These are phyloP conservation scores for Salix suchowensis DNA, from an alignment of 345 rosid genomes.

Conservation along the genomic window DNA sequence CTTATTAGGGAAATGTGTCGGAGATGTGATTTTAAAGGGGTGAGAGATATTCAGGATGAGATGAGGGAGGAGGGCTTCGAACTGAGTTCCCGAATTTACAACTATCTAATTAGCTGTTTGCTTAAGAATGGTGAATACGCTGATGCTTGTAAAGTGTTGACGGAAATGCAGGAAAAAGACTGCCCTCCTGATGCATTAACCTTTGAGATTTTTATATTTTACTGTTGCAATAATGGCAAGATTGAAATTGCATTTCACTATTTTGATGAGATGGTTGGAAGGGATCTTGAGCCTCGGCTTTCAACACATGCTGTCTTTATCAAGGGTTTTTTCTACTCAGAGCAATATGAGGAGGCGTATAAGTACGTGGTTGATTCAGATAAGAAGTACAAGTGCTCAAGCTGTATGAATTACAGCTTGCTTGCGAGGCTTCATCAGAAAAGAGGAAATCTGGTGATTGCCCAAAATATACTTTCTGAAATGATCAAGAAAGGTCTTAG, in stretches of 20 bases:
- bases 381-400: constrained; percentile 19
- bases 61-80: constrained; percentile 35
- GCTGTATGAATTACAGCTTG: constrained; percentile 32
- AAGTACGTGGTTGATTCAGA: constrained; percentile 28
- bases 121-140: constrained; percentile 23
- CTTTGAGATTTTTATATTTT: constrained; percentile 41
- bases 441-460: constrained; percentile 25
- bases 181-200: constrained; percentile 50
- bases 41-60: constrained; percentile 23
- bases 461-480: constrained; percentile 39
- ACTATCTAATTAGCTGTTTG: constrained; percentile 38
- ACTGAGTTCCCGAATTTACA: constrained; percentile 28
- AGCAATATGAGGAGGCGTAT: constrained; percentile 35
- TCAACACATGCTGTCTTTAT: constrained; percentile 44
- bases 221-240: constrained; percentile 23
- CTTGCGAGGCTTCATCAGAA: constrained; percentile 44
- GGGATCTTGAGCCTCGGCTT: constrained; percentile 41
- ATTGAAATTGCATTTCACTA: constrained; percentile 31
- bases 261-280: constrained; percentile 35
- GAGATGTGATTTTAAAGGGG: constrained; percentile 32
- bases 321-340: constrained; percentile 29
- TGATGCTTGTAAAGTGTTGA: constrained; percentile 27
- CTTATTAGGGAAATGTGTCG: constrained; percentile 32
- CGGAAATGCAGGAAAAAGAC: constrained; percentile 33
- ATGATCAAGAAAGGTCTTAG: constrained; percentile 50